Base-by-base conservation (phyloP, 2,329 filamentous ascomycete genomes). In the Verticillium klebahnii region DNA sequence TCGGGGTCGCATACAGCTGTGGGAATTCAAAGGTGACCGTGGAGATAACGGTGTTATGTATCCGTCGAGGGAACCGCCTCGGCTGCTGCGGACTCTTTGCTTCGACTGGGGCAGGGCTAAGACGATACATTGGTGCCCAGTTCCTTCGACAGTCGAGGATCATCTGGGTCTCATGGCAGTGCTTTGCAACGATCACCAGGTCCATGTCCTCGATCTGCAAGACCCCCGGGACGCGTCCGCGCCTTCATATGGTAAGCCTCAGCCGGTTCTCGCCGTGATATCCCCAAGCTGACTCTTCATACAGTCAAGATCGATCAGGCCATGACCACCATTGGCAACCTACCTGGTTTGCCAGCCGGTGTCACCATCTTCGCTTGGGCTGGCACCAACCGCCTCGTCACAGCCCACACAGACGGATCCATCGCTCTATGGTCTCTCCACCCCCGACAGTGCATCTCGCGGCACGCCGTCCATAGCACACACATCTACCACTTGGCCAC, bases 331-430 rank as follows among this genome's bases (percentile, higher is more conserved):
- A 23, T 52, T 9, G 0, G 69, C 83, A 54, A 78, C 78, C 2
- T 74, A 74, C 0, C 73, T 87, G 15, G 73, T 71, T 19, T 72
- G 77, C 15, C 54, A 15, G 72, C 84, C 50, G 74, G 77, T 31
- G 80, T 81, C 32, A 85, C 82, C 17, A 78, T 80, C 62, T 77
- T 87, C 59, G 77, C 82, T 12, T 87, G 85, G 85, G 72, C 80
- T 37, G 81, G 79, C 62, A 77, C 78, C 65, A 86, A 86, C 67
- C 80, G 83, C 25, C 72, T 87, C 45, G 82, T 77, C 0, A 73
- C 84, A 34, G 85, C 83, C 57, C 83, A 86, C 68, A 79, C 78
- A 0, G 85, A 87, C 63, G 85, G 85, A 36, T 83, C 81, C 23
- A 74, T 87, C 39, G 77, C 78, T 23, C 73, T 86, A 12, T 87